These are phyloP conservation scores for Ustilago xerochloae DNA, from an alignment of 1,284 basidiomycete genomes.

Conservation along the genomic window DNA sequence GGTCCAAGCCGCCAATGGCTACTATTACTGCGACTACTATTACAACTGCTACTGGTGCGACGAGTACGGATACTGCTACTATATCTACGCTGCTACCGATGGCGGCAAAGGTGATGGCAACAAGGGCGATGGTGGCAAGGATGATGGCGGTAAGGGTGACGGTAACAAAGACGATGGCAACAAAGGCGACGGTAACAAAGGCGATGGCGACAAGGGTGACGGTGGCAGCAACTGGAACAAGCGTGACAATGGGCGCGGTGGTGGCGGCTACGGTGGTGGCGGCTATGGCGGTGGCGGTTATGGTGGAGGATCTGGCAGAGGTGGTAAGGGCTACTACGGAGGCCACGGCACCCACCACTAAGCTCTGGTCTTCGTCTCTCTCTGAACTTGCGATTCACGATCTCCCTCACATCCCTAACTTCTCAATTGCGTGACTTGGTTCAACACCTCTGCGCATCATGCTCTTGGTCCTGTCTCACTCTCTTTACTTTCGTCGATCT, in stretches of 20 bases:
- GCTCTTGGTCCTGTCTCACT: background rate
- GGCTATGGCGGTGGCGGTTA: background rate
- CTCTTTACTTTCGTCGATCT: background rate
- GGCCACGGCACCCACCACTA: no score
- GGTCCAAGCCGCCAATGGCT: no score
- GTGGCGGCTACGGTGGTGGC: background rate
- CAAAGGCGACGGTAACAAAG: background rate
- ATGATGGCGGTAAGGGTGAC: background rate
- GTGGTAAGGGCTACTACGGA: background rate
- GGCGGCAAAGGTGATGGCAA: no score
- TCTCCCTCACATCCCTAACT: background rate
- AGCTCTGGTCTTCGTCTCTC: background rate
- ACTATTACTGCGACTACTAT: no score
- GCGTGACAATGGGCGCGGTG: background rate
- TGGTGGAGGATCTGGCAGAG: background rate
- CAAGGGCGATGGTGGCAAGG: background rate
- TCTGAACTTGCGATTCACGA: background rate
- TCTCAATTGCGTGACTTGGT: conserved; percentile 5
- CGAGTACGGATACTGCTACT: no score
- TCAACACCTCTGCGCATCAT: conserved; percentile 18
- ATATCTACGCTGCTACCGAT: no score
- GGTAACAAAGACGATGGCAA: no score
- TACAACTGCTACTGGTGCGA: no score
- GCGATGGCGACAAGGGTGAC: background rate
- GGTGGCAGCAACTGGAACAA: background rate